Conservation (phyloP, 305 asterid genomes). For the Solanum hybrid region DNA sequence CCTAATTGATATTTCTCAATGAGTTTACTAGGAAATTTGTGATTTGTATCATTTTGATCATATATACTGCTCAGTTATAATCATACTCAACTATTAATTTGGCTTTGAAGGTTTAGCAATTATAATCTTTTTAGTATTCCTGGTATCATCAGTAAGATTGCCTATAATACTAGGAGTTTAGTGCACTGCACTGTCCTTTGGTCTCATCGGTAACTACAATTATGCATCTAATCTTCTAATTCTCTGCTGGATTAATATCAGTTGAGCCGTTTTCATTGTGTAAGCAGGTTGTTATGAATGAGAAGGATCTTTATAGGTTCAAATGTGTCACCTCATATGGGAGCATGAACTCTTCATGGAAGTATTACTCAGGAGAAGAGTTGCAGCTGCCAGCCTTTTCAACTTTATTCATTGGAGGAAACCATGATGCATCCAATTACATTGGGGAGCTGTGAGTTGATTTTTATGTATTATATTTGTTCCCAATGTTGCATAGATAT, state of each 20-base stretch:
- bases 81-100: background rate
- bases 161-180: too few relatives aligned
- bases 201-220: background rate
- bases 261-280: slow-evolving; percentile 2
- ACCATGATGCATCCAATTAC: slow-evolving; percentile 90
- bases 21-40: background rate
- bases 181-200: background rate
- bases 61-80: background rate
- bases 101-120: background rate
- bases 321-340: slow-evolving; percentile 52
- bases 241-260: background rate
- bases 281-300: slow-evolving; percentile 72
- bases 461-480: background rate
- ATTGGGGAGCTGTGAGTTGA: slow-evolving; percentile 77
- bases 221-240: background rate
- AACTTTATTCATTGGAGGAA: slow-evolving; percentile 81
- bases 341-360: background rate
- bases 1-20: background rate
- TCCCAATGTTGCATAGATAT: background rate
- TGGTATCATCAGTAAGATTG: too few relatives aligned
- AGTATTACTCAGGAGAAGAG: slow-evolving; percentile 55
- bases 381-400: slow-evolving; percentile 44
- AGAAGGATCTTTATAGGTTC: slow-evolving; percentile 56
- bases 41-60: background rate
- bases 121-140: too few relatives aligned